Evolutionary conservation across 2,329 filamentous ascomycete genomes (phyloP), one percentile per base, ranked within the genome.

Genomic region (Neopestalotiopsis sp.): DNA sequence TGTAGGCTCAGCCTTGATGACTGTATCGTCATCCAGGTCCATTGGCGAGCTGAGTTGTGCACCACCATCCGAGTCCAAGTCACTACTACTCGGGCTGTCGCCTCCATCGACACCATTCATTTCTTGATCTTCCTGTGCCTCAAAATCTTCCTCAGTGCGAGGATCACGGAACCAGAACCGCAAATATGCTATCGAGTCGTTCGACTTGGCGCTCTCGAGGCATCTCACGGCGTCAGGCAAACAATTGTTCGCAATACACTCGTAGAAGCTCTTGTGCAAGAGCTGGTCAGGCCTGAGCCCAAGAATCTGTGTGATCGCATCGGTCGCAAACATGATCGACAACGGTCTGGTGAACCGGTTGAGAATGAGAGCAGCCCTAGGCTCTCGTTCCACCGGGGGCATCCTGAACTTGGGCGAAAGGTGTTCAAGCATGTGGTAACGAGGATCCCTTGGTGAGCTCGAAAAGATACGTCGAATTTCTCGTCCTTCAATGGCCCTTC

Each of bases 351-450:
- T 95, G 77, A 97, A 97, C 14, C 94, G 88, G 76, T 97, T 97
- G 30, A 97, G 83, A 72, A 97, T 96, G 4, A 97, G 84, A 20
- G 94, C 94, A 2, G 94, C 94, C 56, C 94, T 88, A 9, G 94
- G 93, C 78, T 97, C 94, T 72, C 94, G 91, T 67, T 89, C 87
- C 71, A 86, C 86, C 17, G 88, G 83, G 0, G 89, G 83, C 78
- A 87, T 86, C 72, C 85, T 85, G 82, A 97, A 97, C 78, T 95
- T 96, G 76, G 90, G 88, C 12, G 94, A 97, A 17, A 97, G 84
- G 72, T 95, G 92, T 68, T 94, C 92, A 77, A 97, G 83, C 94
- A 97, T 97, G 81, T 96, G 93, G 79, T 97, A 97, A 71, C 94
- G 90, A 20, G 94, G 93, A 76, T 97, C 94, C 75, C 90, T 87